Evolutionary conservation across 805 yeast genomes (phyloP).

Genomic region (Clavispora santaluciae): DNA sequence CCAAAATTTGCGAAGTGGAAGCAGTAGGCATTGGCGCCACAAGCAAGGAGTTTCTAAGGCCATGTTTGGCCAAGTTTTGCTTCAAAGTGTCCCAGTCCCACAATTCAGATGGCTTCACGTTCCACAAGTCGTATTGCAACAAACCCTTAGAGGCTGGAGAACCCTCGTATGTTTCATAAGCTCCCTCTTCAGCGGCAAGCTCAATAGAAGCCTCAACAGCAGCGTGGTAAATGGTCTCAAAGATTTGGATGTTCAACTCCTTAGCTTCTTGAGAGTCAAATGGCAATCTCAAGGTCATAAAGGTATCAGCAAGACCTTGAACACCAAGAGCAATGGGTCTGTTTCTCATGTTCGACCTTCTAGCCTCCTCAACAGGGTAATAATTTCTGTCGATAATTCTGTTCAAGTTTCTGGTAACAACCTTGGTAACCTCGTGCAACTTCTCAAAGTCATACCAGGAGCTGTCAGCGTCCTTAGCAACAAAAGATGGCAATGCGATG

Average conservation of each 20-base stretch:
- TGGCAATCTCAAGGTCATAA: constrained; percentile 51
- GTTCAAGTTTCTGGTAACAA: constrained; percentile 51
- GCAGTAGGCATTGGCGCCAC: constrained; percentile 69
- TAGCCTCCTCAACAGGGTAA: constrained; percentile 55
- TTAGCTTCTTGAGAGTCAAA: constrained; percentile 56
- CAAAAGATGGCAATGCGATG: constrained; percentile 53
- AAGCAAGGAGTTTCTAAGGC: constrained; percentile 53
- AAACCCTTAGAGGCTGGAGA: constrained; percentile 58
- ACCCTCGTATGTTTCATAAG: constrained; percentile 47
- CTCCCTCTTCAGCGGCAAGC: constrained; percentile 47
- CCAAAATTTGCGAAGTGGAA: constrained; percentile 60
- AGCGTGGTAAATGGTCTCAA: constrained; percentile 59
- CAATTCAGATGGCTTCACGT: constrained; percentile 52
- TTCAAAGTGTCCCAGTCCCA: constrained; percentile 58
- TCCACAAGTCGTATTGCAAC: constrained; percentile 56
- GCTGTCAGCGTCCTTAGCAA: constrained; percentile 38
- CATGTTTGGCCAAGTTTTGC: constrained; percentile 43
- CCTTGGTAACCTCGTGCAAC: constrained; percentile 51
- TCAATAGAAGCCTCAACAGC: constrained; percentile 55
- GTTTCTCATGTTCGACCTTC: constrained; percentile 49
- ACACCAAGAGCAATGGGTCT: constrained; percentile 63
- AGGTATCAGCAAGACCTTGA: constrained; percentile 58
- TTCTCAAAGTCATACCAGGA: constrained; percentile 52
- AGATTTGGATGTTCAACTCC: constrained; percentile 53
- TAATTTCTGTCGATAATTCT: constrained; percentile 52